Conservation (phyloP, 225 moss, liverwort and hornwort species). For the Marchantia polymorpha region DNA sequence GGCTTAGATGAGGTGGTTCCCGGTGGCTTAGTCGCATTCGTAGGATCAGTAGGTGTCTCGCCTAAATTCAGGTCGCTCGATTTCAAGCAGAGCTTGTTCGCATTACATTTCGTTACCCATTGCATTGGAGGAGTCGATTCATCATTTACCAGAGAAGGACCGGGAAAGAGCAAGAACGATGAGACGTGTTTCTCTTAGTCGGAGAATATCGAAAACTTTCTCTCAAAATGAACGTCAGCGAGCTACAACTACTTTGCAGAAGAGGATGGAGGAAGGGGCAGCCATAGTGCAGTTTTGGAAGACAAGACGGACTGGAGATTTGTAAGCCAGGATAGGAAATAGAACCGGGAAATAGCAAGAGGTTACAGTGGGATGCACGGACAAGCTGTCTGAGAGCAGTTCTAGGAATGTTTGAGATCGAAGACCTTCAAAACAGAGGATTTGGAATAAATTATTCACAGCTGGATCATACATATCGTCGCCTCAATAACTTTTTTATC, state of each 20-base stretch:
- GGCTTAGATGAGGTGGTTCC: constrained; percentile 6
- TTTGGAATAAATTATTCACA: neutral
- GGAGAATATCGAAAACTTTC: neutral
- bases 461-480: neutral
- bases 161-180: neutral
- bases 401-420: neutral
- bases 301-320: neutral
- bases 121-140: neutral
- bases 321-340: neutral
- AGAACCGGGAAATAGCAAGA: constrained; percentile 7
- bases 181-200: constrained; percentile 7
- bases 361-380: constrained; percentile 3
- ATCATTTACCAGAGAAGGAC: neutral
- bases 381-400: neutral
- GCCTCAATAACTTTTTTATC: neutral
- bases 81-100: neutral
- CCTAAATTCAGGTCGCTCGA: neutral
- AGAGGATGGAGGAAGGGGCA: neutral
- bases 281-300: no score
- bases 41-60: neutral
- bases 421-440: neutral
- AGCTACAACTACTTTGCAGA: neutral
- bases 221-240: neutral
- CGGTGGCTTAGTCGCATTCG: neutral
- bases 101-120: neutral